phyloP scores from a whole-genome alignment of 2,329 filamentous ascomycete genomes.

The Macrophomina pseudophaseolina region DNA sequence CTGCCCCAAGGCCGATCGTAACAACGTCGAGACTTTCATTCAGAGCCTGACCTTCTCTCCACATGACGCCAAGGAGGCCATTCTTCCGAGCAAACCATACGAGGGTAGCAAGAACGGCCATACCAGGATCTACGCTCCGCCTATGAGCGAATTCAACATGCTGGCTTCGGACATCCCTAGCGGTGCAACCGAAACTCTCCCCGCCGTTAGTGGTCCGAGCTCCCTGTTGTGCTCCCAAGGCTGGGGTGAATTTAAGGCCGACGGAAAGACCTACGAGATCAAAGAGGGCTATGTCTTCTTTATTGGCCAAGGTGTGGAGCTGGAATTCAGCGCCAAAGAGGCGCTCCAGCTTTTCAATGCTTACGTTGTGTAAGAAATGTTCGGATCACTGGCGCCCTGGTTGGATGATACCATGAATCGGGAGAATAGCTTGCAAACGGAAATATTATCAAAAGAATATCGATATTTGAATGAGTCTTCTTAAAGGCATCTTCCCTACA shows the following conservation, averaged over 20 bases:
- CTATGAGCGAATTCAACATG: constrained; percentile 75
- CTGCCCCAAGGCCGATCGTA: constrained; percentile 69
- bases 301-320: constrained; percentile 62
- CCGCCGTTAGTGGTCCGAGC: constrained; percentile 79
- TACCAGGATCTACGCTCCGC: constrained; percentile 68
- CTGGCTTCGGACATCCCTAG: constrained; percentile 62
- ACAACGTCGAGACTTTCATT: constrained; percentile 68
- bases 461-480: no score
- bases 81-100: constrained; percentile 81
- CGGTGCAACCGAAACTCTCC: constrained; percentile 61
- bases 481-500: no score
- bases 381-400: background rate
- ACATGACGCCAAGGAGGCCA: constrained; percentile 69
- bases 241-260: constrained; percentile 67
- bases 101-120: constrained; percentile 71
- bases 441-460: no score
- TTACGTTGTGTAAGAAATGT: constrained; percentile 46
- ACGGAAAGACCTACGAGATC: constrained; percentile 59
- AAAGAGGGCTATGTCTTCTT: constrained; percentile 70
- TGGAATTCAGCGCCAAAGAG: constrained; percentile 52
- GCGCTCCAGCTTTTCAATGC: constrained; percentile 56
- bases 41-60: constrained; percentile 68
- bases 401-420: background rate
- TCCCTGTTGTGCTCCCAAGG: constrained; percentile 91
- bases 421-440: background rate